These are phyloP conservation scores for Whalleya microplaca DNA, from an alignment of 2,329 filamentous ascomycete species.

Conservation along the genomic window DNA sequence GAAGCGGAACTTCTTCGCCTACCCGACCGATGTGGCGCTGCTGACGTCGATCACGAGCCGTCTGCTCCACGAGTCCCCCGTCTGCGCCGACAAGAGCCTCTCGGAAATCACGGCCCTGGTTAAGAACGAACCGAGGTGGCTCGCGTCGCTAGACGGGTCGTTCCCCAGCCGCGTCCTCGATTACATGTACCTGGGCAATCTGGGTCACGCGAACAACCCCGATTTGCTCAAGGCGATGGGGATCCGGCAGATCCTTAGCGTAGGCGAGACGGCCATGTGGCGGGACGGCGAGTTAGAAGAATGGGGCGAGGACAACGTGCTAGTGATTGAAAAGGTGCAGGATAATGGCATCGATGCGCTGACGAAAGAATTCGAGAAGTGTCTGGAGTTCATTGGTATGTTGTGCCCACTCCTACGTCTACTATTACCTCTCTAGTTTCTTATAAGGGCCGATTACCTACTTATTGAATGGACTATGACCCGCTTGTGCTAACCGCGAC, in stretches of 20 bases:
- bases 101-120: conserved; percentile 57
- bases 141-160: conserved; percentile 83
- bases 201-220: conserved; percentile 92
- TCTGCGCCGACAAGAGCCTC: conserved; percentile 51
- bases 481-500: conserved; percentile 21
- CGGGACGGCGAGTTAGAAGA: conserved; percentile 67
- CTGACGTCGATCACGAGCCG: conserved; percentile 77
- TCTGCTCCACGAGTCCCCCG: conserved; percentile 73
- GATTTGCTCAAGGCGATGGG: conserved; percentile 78
- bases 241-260: conserved; percentile 85
- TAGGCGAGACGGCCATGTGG: conserved; percentile 89
- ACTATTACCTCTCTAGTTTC: background rate
- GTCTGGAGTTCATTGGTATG: conserved; percentile 90
- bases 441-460: background rate
- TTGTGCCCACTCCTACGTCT: conserved; percentile 4
- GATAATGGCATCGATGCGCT: conserved; percentile 96
- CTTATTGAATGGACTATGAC: background rate
- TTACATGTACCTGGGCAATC: conserved; percentile 95
- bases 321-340: conserved; percentile 83
- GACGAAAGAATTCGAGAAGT: conserved; percentile 81
- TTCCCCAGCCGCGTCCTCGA: conserved; percentile 86
- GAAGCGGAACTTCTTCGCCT: conserved; percentile 93
- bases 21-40: conserved; percentile 84
- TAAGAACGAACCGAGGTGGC: conserved; percentile 74
- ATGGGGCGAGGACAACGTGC: conserved; percentile 79